phyloP scores from a whole-genome alignment of 1,139 yeast genomes.

The Debaryomyces psychrophilus region DNA sequence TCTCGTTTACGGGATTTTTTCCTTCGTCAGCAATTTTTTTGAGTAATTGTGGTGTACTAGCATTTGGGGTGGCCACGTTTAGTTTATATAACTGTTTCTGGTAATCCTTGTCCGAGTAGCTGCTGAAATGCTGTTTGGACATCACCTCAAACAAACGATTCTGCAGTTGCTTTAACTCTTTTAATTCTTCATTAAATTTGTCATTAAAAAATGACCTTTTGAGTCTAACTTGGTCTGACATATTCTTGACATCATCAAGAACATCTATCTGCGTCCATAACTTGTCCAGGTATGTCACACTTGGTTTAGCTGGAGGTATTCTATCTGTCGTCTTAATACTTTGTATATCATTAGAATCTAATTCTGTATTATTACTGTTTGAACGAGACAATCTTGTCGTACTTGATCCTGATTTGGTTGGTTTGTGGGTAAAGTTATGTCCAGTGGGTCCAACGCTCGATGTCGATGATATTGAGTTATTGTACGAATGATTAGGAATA shows the following conservation, averaged over 20 bases:
- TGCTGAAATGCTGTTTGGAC: slow-evolving; percentile 40
- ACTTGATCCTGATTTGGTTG: slow-evolving; percentile 20
- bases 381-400: slow-evolving; percentile 28
- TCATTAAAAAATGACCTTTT: slow-evolving; percentile 66
- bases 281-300: slow-evolving; percentile 65
- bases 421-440: slow-evolving; percentile 1
- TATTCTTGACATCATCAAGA: slow-evolving; percentile 73
- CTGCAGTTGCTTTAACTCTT: slow-evolving; percentile 61
- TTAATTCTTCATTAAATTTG: slow-evolving; percentile 59
- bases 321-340: slow-evolving; percentile 46
- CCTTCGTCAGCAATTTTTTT: slow-evolving; percentile 12
- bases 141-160: slow-evolving; percentile 60
- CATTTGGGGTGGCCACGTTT: not conserved
- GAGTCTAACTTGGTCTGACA: slow-evolving; percentile 58
- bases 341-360: slow-evolving; percentile 23
- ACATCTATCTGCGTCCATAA: slow-evolving; percentile 90
- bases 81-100: slow-evolving; percentile 28
- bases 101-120: slow-evolving; percentile 19
- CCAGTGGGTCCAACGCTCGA: slow-evolving; percentile 4
- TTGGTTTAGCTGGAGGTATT: slow-evolving; percentile 52
- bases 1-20: slow-evolving; percentile 16
- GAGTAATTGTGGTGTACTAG: slow-evolving; percentile 1
- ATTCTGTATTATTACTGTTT: slow-evolving; percentile 26
- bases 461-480: slow-evolving; percentile 17
- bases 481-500: slow-evolving; percentile 18